These are phyloP conservation scores for Hypoxylon rubiginosum DNA, from an alignment of 2,329 filamentous ascomycete genomes.

Conservation along the genomic window DNA sequence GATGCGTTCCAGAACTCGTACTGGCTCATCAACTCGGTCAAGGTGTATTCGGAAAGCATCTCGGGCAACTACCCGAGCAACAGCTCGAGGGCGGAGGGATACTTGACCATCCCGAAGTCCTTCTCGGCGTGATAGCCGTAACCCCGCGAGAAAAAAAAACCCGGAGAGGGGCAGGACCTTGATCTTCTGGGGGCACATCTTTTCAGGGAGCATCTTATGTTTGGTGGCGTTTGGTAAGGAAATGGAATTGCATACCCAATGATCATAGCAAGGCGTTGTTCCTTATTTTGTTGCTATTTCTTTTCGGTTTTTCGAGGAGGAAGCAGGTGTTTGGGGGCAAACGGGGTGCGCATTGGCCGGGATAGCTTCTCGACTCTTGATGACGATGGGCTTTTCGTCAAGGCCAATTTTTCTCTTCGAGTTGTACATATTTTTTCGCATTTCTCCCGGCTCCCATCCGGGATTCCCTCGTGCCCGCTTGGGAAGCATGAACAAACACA, in stretches of 20 bases:
- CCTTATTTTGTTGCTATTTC: slow-evolving; percentile 5
- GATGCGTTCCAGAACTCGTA: slow-evolving; percentile 78
- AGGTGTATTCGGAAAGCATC: slow-evolving; percentile 64
- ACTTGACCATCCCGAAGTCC: slow-evolving; percentile 21
- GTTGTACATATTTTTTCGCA: slow-evolving; percentile 5
- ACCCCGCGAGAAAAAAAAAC: not conserved
- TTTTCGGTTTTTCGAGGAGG: not conserved
- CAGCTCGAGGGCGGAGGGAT: slow-evolving; percentile 11
- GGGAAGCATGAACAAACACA: slow-evolving; percentile 1
- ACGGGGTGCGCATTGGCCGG: not conserved
- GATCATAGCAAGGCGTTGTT: slow-evolving; percentile 18
- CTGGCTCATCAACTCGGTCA: slow-evolving; percentile 81
- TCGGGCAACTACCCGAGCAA: not conserved
- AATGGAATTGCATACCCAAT: slow-evolving; percentile 7
- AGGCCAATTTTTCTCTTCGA: not conserved
- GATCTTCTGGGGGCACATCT: slow-evolving; percentile 10
- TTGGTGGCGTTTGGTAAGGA: slow-evolving; percentile 7
- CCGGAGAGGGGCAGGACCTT: slow-evolving; percentile 17
- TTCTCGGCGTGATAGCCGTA: slow-evolving; percentile 43
- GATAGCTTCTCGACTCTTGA: not conserved
- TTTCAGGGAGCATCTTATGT: not conserved
- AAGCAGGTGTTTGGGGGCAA: not conserved
- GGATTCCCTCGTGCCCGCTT: not conserved
- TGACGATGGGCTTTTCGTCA: not conserved
- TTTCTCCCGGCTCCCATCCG: slow-evolving; percentile 7